Percentiles rank a stretch among this genome's conserved stretches.
Conservation (phyloP, 2,329 filamentous ascomycete genomes). For the Diaporthe ilicicola region DNA sequence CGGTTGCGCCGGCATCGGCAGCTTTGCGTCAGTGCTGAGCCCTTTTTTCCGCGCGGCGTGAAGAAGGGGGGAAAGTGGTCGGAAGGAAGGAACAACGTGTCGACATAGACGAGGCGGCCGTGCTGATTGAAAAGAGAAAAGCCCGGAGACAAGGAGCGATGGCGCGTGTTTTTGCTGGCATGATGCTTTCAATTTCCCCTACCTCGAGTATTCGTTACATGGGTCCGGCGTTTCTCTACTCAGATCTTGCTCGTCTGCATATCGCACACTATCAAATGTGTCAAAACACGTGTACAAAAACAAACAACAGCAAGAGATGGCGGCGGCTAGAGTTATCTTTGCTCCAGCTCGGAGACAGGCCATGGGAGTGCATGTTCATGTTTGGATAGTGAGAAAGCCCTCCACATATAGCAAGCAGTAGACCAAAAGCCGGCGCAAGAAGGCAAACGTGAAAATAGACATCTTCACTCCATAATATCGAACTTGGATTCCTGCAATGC, state of each 20-base stretch:
- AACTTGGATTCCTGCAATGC: neutral
- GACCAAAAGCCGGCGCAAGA: constrained; percentile 17
- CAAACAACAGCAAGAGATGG: neutral
- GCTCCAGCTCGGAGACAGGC: constrained; percentile 2
- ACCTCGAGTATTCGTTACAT: constrained; percentile 18
- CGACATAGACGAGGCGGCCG: neutral
- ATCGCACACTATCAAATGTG: constrained; percentile 12
- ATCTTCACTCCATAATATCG: constrained; percentile 29
- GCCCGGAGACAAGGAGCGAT: neutral
- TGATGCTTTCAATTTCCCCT: neutral
- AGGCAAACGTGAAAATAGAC: constrained; percentile 26
- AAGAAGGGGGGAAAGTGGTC: neutral
- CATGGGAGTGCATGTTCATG: neutral
- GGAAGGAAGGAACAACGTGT: neutral
- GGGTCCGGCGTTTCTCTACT: constrained; percentile 19
- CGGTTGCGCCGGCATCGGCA: neutral
- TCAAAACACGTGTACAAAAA: constrained; percentile 20
- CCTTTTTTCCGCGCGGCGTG: neutral
- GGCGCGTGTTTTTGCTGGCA: constrained; percentile 17
- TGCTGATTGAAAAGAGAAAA: neutral
- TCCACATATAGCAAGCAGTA: constrained; percentile 22
- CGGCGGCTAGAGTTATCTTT: neutral
- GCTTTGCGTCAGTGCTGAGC: neutral
- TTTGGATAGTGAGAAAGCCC: constrained; percentile 9
- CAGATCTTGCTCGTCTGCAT: constrained; percentile 10